Percentiles rank a stretch among this genome's conserved stretches.
Evolutionary conservation across 306 rosid genomes (phyloP).

Genomic region (Quercus rubra): DNA sequence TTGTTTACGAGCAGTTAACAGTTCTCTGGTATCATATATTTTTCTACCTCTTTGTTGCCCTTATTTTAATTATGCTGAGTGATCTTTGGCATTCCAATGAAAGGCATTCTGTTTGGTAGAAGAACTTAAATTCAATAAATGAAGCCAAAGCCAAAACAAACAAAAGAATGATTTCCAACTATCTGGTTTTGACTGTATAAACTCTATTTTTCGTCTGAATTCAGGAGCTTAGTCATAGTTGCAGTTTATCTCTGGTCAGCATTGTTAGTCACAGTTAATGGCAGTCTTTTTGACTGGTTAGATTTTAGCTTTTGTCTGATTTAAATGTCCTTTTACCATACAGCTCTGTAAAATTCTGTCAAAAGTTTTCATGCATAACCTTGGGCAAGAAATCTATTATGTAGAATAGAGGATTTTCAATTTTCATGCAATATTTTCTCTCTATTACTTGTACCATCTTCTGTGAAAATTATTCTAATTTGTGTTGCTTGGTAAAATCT

Average conservation of each 20-base stretch:
- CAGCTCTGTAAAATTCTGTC: neutral
- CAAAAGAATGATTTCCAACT: neutral
- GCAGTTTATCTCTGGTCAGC: no score
- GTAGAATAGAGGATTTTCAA: neutral
- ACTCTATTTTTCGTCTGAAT: neutral
- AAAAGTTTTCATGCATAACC: neutral
- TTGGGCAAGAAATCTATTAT: neutral
- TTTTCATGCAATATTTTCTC: no score
- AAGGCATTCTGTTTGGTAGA: neutral
- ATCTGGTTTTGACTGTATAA: neutral
- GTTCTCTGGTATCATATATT: conserved; percentile 58
- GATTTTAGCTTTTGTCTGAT: neutral
- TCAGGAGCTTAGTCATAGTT: neutral
- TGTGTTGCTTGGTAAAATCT: neutral
- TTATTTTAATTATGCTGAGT: conserved; percentile 14
- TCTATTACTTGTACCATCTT: no score
- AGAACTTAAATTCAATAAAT: neutral
- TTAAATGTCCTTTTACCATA: neutral
- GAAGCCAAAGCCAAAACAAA: neutral
- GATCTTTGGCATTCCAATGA: neutral
- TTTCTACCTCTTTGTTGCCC: conserved; percentile 12
- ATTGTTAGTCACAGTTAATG: no score
- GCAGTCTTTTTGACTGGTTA: no score
- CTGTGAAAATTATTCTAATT: neutral
- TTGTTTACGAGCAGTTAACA: conserved; percentile 89